These are phyloP conservation scores for rapeseed (Brassica napus) DNA, from an alignment of 345 rosid genomes.

Conservation along the genomic window Da-Ae NC_063442.1:43785001-43785500, in stretches of 20 bases:
- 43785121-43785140: neutral
- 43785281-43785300: neutral
- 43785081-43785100: neutral
- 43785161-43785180: neutral
- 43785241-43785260: neutral
- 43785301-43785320: neutral
- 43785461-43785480: neutral
- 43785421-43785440: neutral
- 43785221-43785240: neutral
- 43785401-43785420: neutral
- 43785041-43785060: neutral
- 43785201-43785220: too few species aligned
- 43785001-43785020: constrained; percentile 24
- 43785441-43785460: neutral
- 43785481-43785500: neutral
- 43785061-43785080: neutral
- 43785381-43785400: neutral
- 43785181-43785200: neutral
- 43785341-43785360: neutral
- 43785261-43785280: neutral
- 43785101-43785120: neutral
- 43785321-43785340: neutral
- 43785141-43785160: neutral
- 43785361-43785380: neutral
- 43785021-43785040: constrained; percentile 24